Evolutionary conservation across 1,284 basidiomycete genomes (phyloP).

Genomic region (Jaminaea rosea): DNA sequence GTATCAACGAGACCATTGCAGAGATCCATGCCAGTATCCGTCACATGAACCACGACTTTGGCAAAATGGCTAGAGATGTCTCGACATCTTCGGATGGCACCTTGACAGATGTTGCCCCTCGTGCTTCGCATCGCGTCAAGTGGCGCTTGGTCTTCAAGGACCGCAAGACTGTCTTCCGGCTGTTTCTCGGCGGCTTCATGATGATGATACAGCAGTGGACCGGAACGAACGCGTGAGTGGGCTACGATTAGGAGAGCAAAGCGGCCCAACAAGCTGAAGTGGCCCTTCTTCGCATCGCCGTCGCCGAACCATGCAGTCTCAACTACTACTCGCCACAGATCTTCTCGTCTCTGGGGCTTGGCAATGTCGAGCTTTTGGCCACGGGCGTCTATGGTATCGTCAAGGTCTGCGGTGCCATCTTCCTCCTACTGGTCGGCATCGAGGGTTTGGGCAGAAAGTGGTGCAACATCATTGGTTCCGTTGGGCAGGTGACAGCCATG

Average conservation of each 20-base stretch:
- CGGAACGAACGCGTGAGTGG: constrained; percentile 44
- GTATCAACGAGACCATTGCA: constrained; percentile 21
- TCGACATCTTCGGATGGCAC: too few relatives aligned
- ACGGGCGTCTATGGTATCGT: constrained; percentile 74
- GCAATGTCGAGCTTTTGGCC: constrained; percentile 57
- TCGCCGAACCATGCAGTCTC: too few relatives aligned
- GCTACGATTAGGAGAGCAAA: too few relatives aligned
- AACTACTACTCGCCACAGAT: constrained; percentile 60
- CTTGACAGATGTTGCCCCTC: too few relatives aligned
- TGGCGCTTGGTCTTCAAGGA: constrained; percentile 18
- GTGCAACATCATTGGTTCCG: constrained; percentile 49
- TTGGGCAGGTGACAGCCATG: constrained; percentile 20
- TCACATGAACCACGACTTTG: not conserved
- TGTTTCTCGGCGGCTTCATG: constrained; percentile 26
- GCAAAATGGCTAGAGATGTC: too few relatives aligned
- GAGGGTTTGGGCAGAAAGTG: constrained; percentile 59
- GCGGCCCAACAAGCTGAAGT: too few relatives aligned
- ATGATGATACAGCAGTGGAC: constrained; percentile 45
- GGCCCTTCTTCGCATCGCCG: too few relatives aligned
- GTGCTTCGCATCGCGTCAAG: too few relatives aligned
- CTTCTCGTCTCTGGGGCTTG: constrained; percentile 53
- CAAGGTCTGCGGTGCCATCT: constrained; percentile 64
- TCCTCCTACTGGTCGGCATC: constrained; percentile 51
- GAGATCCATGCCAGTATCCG: constrained; percentile 12
- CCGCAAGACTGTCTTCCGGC: constrained; percentile 18